Conservation (phyloP, 148 eudicot species). For the Rhododendron simsii region DNA sequence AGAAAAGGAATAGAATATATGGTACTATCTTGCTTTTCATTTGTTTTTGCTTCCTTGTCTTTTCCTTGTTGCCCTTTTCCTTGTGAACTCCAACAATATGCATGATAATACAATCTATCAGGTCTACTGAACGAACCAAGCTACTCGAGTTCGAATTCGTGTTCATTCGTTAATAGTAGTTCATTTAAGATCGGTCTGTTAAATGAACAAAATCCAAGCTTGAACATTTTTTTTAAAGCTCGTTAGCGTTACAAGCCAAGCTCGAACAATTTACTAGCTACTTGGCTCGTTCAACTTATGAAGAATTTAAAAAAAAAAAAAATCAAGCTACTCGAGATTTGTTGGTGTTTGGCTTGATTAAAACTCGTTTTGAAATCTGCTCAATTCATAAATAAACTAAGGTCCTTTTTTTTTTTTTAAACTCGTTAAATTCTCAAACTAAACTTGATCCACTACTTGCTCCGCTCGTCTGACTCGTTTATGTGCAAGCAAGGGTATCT, state of each 20-base stretch:
- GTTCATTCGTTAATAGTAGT: no score
- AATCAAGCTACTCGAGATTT: background rate
- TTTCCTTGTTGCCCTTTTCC: background rate
- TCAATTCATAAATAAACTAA: no score
- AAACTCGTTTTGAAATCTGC: no score
- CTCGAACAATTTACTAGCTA: background rate
- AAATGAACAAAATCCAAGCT: no score
- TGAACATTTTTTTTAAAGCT: no score
- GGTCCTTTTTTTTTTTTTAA: no score
- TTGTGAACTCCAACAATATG: background rate
- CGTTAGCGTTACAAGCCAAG: background rate
- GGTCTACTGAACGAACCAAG: no score
- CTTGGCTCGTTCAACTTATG: background rate
- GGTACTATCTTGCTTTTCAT: background rate
- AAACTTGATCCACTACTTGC: background rate
- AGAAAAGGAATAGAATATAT: background rate
- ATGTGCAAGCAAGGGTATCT: background rate
- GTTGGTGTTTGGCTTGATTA: background rate
- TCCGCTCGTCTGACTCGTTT: no score
- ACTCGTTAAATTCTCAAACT: no score
- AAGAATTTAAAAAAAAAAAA: no score
- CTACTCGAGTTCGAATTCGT: no score
- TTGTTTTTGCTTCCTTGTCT: background rate
- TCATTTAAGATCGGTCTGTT: no score
- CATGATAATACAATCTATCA: background rate